A percentile compares a stretch with the other conserved stretches of the same genome.
phyloP scores from a whole-genome alignment of 176 grass and related monocot genomes.

The Alloteropsis semialata region DNA sequence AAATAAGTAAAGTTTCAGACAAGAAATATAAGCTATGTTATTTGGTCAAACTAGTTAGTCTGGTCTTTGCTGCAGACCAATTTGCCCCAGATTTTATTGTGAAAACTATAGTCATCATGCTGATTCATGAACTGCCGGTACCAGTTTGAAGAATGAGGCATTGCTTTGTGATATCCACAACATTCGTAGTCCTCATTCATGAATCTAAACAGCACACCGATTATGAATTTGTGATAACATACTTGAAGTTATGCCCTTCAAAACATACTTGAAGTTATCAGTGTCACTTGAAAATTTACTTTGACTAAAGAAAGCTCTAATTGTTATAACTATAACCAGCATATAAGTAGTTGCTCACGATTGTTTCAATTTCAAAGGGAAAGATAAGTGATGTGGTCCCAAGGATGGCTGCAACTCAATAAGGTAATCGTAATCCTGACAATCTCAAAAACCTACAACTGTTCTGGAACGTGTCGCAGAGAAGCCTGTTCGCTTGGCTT shows the following conservation, averaged over 20 bases:
- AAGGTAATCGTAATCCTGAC: background rate
- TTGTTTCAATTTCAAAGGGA: background rate
- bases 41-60: background rate
- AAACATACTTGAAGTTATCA: slow-evolving; percentile 1
- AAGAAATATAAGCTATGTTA: background rate
- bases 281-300: background rate
- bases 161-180: background rate
- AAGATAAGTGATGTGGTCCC: background rate
- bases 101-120: slow-evolving; percentile 13
- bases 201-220: background rate
- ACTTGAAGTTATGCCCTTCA: no score
- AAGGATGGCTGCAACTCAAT: background rate
- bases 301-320: background rate
- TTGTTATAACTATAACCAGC: background rate
- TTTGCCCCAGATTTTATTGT: background rate
- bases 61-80: background rate
- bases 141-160: background rate
- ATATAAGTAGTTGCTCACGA: background rate
- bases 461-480: background rate
- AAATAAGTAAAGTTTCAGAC: background rate
- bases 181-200: background rate
- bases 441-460: background rate
- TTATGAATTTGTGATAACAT: no score
- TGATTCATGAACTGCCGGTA: slow-evolving; percentile 1
- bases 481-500: no score